phyloP scores from a whole-genome alignment of 2,329 filamentous ascomycete species.

The Venturia oleaginea region DNA sequence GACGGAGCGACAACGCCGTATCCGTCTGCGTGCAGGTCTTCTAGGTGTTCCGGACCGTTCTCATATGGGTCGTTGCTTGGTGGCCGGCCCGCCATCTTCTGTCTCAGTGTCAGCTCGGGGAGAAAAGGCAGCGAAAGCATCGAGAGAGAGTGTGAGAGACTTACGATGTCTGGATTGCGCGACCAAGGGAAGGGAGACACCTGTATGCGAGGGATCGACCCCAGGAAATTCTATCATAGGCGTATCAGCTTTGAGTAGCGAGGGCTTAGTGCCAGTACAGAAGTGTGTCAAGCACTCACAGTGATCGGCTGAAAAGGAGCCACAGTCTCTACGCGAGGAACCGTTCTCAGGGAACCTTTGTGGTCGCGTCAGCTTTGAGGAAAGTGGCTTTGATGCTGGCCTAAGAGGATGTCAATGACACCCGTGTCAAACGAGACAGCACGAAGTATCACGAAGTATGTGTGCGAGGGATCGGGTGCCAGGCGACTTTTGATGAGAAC shows the following conservation, averaged over 20 bases:
- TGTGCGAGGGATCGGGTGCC: not conserved
- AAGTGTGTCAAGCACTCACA: not conserved
- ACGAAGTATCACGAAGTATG: not conserved
- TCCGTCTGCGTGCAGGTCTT: not conserved
- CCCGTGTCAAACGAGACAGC: not conserved
- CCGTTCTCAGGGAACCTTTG: not conserved
- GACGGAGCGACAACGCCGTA: not conserved
- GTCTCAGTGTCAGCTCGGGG: not conserved
- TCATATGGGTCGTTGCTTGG: not conserved
- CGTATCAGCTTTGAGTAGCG: not conserved
- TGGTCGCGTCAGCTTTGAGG: not conserved
- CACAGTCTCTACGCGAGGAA: not conserved
- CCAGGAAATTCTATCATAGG: not conserved
- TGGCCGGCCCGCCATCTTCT: not conserved
- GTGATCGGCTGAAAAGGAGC: not conserved
- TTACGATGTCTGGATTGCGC: not conserved
- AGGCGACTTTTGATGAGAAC: not conserved
- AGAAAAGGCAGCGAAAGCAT: not conserved
- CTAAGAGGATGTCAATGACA: not conserved
- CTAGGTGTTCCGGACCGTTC: not conserved
- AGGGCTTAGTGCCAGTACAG: not conserved
- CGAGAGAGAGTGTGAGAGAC: not conserved
- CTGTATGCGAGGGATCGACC: not conserved
- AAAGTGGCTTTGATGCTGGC: not conserved
- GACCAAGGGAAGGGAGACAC: not conserved